These are phyloP conservation scores for Plasmodium cynomolgi DNA, from an alignment of 169 alveolate species.

Conservation along the genomic window DNA sequence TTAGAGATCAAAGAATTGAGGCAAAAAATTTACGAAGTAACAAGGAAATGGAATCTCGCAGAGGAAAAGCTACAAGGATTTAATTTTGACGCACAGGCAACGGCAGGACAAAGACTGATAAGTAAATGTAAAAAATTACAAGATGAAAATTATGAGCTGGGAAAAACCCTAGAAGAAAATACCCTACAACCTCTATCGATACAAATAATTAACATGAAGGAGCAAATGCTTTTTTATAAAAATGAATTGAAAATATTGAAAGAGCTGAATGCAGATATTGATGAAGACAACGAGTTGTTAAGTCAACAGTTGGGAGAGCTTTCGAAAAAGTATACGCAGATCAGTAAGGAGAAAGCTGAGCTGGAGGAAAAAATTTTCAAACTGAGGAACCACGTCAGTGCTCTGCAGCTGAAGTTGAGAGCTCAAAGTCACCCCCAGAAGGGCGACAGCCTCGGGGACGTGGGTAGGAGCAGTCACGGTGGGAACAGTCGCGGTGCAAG, in stretches of 20 bases:
- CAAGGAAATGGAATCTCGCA: slow-evolving; percentile 66
- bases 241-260: slow-evolving; percentile 77
- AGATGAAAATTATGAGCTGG: slow-evolving; percentile 81
- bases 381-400: slow-evolving; percentile 15
- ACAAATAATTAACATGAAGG: slow-evolving; percentile 68
- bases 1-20: slow-evolving; percentile 79
- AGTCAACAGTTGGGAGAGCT: slow-evolving; percentile 78
- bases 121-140: slow-evolving; percentile 79
- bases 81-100: slow-evolving; percentile 79
- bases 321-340: slow-evolving; percentile 62
- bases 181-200: slow-evolving; percentile 65
- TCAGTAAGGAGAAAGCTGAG: slow-evolving; percentile 22
- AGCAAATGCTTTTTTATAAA: slow-evolving; percentile 76
- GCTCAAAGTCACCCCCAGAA: not conserved
- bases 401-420: slow-evolving; percentile 1
- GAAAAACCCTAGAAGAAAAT: slow-evolving; percentile 79
- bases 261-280: slow-evolving; percentile 80
- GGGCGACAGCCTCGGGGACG: not conserved
- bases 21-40: slow-evolving; percentile 73
- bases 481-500: not conserved
- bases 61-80: slow-evolving; percentile 78
- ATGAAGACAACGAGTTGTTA: slow-evolving; percentile 78
- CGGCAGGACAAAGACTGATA: slow-evolving; percentile 82
- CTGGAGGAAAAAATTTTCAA: slow-evolving; percentile 20
- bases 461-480: not conserved